Evolutionary conservation across 2,329 filamentous ascomycete genomes (phyloP).

Genomic region (Rutstroemia sp.): DNA sequence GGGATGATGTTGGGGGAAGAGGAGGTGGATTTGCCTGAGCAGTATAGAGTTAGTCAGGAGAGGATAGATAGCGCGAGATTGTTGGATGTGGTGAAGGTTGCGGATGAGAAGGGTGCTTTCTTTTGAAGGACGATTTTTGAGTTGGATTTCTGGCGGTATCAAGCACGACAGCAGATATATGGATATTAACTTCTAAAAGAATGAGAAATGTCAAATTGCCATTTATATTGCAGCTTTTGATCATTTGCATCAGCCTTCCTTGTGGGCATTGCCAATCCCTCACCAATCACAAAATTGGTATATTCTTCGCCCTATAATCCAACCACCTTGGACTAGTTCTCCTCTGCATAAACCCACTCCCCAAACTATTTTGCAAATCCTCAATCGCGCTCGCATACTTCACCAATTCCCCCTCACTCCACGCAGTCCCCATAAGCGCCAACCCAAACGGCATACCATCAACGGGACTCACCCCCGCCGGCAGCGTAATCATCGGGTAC

Average conservation of each 20-base stretch:
- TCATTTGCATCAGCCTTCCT: no score
- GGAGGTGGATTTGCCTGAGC: slow-evolving; percentile 37
- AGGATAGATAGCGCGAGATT: slow-evolving; percentile 19
- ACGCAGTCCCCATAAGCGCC: slow-evolving; percentile 53
- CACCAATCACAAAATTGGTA: slow-evolving; percentile 27
- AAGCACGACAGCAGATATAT: no score
- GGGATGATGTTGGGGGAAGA: slow-evolving; percentile 45
- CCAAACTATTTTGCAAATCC: slow-evolving; percentile 37
- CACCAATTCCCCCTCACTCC: slow-evolving; percentile 48
- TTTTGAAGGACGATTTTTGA: background rate
- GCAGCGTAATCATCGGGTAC: slow-evolving; percentile 65
- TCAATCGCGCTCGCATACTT: slow-evolving; percentile 58
- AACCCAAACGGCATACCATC: slow-evolving; percentile 57
- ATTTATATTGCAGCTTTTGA: no score
- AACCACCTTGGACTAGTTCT: slow-evolving; percentile 45
- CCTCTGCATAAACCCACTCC: slow-evolving; percentile 36
- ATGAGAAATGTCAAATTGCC: no score
- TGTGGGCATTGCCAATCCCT: no score
- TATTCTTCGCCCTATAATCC: slow-evolving; percentile 40
- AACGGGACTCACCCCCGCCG: slow-evolving; percentile 46
- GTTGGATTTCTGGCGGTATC: no score
- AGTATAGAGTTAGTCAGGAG: slow-evolving; percentile 28
- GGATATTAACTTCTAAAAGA: no score
- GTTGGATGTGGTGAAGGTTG: slow-evolving; percentile 21
- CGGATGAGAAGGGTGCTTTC: slow-evolving; percentile 16